Percentiles rank a stretch among this genome's conserved stretches.
These are phyloP conservation scores for Talaromyces funiculosus DNA, from an alignment of 2,329 filamentous ascomycete genomes.

Conservation along the genomic window DNA sequence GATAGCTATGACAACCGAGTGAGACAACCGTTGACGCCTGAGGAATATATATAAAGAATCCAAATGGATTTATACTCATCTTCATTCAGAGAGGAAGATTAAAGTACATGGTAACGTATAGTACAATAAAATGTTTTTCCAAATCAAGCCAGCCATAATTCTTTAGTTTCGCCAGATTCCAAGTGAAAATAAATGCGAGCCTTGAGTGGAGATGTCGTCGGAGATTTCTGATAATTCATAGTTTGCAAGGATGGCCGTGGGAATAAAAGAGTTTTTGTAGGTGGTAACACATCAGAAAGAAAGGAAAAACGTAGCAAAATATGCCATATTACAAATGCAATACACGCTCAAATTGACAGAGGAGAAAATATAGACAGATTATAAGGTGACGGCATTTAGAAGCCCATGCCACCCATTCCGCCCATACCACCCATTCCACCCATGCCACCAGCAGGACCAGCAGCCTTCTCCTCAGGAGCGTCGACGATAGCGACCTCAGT, in stretches of 20 bases:
- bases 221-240: not conserved
- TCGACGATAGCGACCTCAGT: constrained; percentile 98
- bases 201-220: constrained; percentile 13
- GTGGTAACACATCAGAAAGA: constrained; percentile 11
- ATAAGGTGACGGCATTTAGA: not conserved
- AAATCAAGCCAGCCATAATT: constrained; percentile 3
- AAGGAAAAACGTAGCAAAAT: constrained; percentile 3
- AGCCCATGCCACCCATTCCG: constrained; percentile 47
- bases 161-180: constrained; percentile 6
- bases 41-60: too few species aligned
- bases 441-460: constrained; percentile 50
- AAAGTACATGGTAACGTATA: constrained; percentile 10
- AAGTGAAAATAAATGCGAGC: constrained; percentile 6
- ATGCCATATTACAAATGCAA: constrained; percentile 16
- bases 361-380: not conserved
- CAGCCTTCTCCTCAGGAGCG: constrained; percentile 82
- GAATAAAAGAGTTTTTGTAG: not conserved
- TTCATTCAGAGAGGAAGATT: constrained; percentile 5
- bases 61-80: not conserved
- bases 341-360: constrained; percentile 15
- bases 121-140: constrained; percentile 6
- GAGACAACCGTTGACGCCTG: too few species aligned
- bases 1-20: too few species aligned
- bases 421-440: constrained; percentile 58
- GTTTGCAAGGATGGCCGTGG: constrained; percentile 2